These are phyloP conservation scores for Spencermartinsiella ligniputridi DNA, from an alignment of 1,139 yeast genomes.

Conservation along the genomic window DNA sequence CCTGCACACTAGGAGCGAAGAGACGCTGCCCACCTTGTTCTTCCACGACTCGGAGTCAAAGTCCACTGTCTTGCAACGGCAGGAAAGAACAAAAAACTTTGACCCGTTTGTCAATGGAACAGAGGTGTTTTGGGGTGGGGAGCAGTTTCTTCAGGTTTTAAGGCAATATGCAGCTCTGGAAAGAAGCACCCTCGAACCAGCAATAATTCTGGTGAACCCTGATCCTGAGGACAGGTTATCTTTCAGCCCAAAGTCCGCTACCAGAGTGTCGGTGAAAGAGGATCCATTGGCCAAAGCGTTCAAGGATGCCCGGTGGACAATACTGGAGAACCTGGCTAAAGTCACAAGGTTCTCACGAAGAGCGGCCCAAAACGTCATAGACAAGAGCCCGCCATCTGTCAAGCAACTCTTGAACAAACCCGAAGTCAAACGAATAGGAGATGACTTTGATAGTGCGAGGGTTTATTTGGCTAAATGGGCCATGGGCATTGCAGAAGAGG, in stretches of 20 bases:
- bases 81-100: conserved; percentile 56
- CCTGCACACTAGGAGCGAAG: conserved; percentile 60
- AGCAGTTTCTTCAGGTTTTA: conserved; percentile 59
- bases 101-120: conserved; percentile 65
- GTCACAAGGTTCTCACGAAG: conserved; percentile 66
- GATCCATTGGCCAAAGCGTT: conserved; percentile 35
- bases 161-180: conserved; percentile 56
- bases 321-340: conserved; percentile 79
- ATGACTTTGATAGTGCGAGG: conserved; percentile 89
- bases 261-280: conserved; percentile 26
- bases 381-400: conserved; percentile 58
- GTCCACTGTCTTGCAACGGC: conserved; percentile 61
- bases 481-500: conserved; percentile 87
- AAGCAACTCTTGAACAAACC: conserved; percentile 66
- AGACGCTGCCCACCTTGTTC: conserved; percentile 76
- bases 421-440: conserved; percentile 74
- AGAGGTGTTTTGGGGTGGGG: conserved; percentile 88
- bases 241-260: conserved; percentile 56
- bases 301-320: conserved; percentile 76
- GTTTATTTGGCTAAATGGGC: conserved; percentile 98
- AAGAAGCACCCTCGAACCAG: conserved; percentile 64
- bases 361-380: conserved; percentile 56
- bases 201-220: conserved; percentile 75
- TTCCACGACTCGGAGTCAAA: conserved; percentile 89
- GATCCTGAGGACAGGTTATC: conserved; percentile 70